These are phyloP conservation scores for Vigna mungo DNA, from an alignment of 306 rosid species.

Conservation along the genomic window DNA sequence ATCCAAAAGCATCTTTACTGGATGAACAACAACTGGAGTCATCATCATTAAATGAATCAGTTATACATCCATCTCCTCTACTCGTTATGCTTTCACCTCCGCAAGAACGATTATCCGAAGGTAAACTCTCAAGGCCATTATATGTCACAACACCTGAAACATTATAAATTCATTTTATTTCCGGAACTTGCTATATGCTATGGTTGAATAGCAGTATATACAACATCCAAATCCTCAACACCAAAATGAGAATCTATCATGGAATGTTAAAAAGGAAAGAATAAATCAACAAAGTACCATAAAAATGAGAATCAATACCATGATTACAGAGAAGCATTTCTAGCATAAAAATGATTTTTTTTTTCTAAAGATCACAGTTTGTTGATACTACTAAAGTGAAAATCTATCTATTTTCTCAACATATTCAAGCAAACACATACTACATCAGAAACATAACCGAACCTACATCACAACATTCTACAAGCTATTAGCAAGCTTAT, in stretches of 20 bases:
- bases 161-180: constrained; percentile 38
- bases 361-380: background rate
- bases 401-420: background rate
- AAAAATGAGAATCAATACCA: background rate
- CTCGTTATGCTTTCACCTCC: constrained; percentile 76
- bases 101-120: constrained; percentile 56
- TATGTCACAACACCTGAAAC: constrained; percentile 77
- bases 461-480: background rate
- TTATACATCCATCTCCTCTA: constrained; percentile 73
- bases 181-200: background rate
- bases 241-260: constrained; percentile 17
- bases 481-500: background rate
- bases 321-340: constrained; percentile 4
- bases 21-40: constrained; percentile 79
- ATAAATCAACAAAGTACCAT: constrained; percentile 8
- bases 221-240: constrained; percentile 24
- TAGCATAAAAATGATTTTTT: background rate
- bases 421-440: background rate
- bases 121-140: constrained; percentile 81
- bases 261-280: constrained; percentile 24
- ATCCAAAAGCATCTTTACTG: constrained; percentile 75
- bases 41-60: constrained; percentile 75
- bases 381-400: background rate
- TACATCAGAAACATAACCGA: background rate
- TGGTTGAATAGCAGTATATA: constrained; percentile 22